These are phyloP conservation scores for Ustilago trichophora DNA, from an alignment of 1,284 basidiomycete species.

Conservation along the genomic window DNA sequence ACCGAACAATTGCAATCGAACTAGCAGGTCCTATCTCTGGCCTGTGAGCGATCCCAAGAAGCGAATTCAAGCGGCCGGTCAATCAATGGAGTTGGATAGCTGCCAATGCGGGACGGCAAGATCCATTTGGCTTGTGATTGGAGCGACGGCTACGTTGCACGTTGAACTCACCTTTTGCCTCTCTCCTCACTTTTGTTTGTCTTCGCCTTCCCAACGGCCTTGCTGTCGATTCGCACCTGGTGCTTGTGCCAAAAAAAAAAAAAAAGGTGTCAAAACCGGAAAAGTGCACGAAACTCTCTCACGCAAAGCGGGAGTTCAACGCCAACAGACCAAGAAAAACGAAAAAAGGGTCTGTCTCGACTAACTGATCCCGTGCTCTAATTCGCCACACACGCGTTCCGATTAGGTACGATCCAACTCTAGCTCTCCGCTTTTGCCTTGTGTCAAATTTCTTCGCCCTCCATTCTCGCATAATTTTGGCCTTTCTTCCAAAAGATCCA, in stretches of 20 bases:
- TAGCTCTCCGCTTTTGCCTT: neutral
- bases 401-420: neutral
- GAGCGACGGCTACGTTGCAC: neutral
- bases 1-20: too few relatives aligned
- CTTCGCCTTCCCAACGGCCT: too few relatives aligned
- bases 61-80: too few relatives aligned
- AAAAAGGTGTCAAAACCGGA: too few relatives aligned
- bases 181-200: too few relatives aligned
- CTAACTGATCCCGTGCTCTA: constrained; percentile 3
- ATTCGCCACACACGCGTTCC: neutral
- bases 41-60: too few relatives aligned
- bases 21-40: too few relatives aligned
- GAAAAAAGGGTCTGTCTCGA: constrained; percentile 9
- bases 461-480: constrained; percentile 11
- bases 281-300: neutral
- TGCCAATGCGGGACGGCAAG: too few relatives aligned
- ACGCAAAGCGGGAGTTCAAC: neutral
- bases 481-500: constrained; percentile 2
- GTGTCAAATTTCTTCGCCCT: constrained; percentile 25
- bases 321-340: neutral
- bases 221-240: too few relatives aligned
- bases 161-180: neutral
- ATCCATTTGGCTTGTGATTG: neutral
- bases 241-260: too few relatives aligned
- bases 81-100: too few relatives aligned